Conservation (phyloP, 352 stramenopile species). For the Phytopythium oedochilum region DNA sequence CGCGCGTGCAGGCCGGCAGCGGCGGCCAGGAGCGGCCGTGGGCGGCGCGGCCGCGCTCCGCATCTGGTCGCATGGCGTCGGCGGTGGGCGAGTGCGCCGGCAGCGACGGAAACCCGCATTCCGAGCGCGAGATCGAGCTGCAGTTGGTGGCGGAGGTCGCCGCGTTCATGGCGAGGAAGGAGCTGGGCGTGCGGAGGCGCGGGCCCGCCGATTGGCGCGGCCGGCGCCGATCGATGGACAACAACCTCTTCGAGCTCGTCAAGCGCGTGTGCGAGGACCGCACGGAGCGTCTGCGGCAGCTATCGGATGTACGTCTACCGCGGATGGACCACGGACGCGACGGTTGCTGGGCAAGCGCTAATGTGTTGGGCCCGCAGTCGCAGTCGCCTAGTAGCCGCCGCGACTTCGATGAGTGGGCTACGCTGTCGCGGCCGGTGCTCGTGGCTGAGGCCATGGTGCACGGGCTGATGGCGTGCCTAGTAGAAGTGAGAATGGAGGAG, state of each 20-base stretch:
- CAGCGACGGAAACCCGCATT: neutral
- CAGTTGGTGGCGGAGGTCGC: conserved; percentile 42
- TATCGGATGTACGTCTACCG: neutral
- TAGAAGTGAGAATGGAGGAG: conserved; percentile 47
- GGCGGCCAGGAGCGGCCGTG: neutral
- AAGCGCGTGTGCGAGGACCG: conserved; percentile 51
- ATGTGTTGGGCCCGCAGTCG: neutral
- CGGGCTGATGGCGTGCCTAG: conserved; percentile 53
- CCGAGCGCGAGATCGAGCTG: conserved; percentile 31
- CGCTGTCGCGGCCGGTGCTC: conserved; percentile 27
- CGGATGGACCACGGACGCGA: neutral
- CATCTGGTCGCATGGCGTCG: neutral
- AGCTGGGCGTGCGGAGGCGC: conserved; percentile 24
- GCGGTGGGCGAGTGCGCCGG: neutral
- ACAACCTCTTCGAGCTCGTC: conserved; percentile 44
- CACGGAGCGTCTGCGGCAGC: conserved; percentile 26
- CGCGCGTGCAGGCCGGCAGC: neutral
- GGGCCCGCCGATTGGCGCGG: conserved; percentile 22
- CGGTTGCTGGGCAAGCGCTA: neutral
- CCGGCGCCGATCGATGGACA: conserved; percentile 10
- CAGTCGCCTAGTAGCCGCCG: neutral
- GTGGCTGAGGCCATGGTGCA: conserved; percentile 67
- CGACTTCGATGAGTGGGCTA: conserved; percentile 9
- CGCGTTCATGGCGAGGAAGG: conserved; percentile 48
- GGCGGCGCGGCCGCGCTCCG: neutral